Base-by-base conservation (phyloP, 352 stramenopile genomes). In the Blastocystis sp. region DNA sequence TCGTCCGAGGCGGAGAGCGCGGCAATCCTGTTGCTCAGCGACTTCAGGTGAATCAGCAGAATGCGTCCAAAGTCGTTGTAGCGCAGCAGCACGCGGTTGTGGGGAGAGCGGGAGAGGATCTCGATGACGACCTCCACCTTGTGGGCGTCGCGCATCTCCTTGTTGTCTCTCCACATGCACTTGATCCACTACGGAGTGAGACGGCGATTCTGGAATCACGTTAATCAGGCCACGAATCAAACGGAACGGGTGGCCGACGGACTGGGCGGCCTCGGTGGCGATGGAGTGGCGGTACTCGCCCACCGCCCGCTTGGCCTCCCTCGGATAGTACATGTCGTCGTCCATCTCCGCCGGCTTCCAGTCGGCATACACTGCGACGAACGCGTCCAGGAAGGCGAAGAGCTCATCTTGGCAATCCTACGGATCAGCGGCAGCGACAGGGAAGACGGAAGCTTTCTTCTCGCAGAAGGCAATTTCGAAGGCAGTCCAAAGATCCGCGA, bases 381-480 rank as follows among this genome's bases (percentile, higher is more conserved):
- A 88, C 60, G 52, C 19, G 53, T 88, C 61, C 0, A 76, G n/a
- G 65, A 88, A 88, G 14, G 21, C 45, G 60, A 69, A 79, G 10
- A 88, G 34, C 40, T 79, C 78, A 43, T 88, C 78, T 19, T 88
- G 78, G 56, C 64, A 88, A 41, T 76, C 45, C 78, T 88, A 88
- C 38, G 21, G 5, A 38, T 79, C 4, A 76, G 9, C n/a, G 10
- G 10, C 19, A 2, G 17, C n/a, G 45, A 2, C n/a, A 7, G 28
- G 21, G n/a, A 74, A n/a, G 56, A 88, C 78, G 17, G 62, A 69
- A 2, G 78, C 78, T 28, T 76, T 88, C 67, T 76, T 88, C 45
- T 88, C 78, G 48, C 64, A 79, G 23, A 88, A 79, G 14, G 78
- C 64, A 66, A 88, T 76, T 41, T 88, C 78, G 62, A 88, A 88